Conservation (phyloP, 495 filamentous ascomycete species). For the Xylaria grammica region DNA sequence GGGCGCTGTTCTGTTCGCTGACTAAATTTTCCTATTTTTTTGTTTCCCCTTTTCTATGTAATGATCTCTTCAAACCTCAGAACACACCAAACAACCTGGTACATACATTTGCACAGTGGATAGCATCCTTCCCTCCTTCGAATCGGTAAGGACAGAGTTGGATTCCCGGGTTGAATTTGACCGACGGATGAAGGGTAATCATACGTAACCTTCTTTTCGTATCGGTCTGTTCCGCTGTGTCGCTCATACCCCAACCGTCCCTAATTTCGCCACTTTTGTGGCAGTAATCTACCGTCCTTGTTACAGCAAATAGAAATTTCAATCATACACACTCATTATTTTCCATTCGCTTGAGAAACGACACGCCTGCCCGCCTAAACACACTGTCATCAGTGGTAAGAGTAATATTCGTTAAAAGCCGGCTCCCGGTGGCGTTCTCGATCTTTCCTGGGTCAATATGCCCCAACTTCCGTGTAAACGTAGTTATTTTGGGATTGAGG, state of each 20-base stretch:
- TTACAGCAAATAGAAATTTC: constrained; percentile 14
- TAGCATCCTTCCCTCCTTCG: background rate
- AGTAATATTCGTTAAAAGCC: background rate
- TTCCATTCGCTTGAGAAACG: no score
- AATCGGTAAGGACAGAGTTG: constrained; percentile 15
- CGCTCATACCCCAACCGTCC: background rate
- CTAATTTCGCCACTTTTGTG: background rate
- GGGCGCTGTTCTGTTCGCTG: background rate
- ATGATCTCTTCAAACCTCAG: background rate
- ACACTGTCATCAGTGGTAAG: background rate
- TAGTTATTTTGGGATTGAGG: background rate
- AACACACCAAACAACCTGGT: constrained; percentile 9
- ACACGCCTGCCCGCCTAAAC: background rate
- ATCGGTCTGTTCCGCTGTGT: constrained; percentile 1
- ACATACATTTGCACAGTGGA: constrained; percentile 6
- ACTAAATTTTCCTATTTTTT: background rate
- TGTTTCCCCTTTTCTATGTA: constrained; percentile 9
- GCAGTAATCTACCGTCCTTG: background rate
- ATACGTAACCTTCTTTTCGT: background rate
- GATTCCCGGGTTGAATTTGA: background rate
- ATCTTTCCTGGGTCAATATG: background rate
- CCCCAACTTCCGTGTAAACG: background rate
- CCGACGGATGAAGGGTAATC: background rate
- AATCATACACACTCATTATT: constrained; percentile 10
- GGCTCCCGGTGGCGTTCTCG: background rate